phyloP scores from a whole-genome alignment of 305 asterid genomes.

The Plantago coronopus region DNA sequence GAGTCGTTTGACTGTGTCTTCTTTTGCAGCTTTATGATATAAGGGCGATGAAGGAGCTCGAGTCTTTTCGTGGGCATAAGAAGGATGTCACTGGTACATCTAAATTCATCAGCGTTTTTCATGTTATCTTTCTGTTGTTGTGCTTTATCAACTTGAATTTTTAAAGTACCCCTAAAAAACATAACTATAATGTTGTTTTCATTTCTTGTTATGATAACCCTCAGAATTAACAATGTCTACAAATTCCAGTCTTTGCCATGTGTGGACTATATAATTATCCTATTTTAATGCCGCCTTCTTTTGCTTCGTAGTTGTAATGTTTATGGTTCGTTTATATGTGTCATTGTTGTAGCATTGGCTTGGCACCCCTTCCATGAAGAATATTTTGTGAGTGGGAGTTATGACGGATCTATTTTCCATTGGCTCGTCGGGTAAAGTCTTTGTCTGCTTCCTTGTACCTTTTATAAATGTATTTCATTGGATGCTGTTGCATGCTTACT shows the following conservation, averaged over 20 bases:
- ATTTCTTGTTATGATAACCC: too few species aligned
- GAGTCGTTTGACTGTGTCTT: too few species aligned
- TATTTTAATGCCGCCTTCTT: background rate
- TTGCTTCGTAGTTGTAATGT: slow-evolving; percentile 18
- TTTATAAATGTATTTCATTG: slow-evolving; percentile 12
- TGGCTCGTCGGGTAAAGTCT: slow-evolving; percentile 91
- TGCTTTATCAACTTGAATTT: too few species aligned
- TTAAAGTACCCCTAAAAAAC: too few species aligned
- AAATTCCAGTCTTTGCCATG: too few species aligned
- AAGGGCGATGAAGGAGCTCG: slow-evolving; percentile 98
- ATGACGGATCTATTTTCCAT: slow-evolving; percentile 93
- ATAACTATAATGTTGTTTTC: too few species aligned
- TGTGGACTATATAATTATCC: too few species aligned
- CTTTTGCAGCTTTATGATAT: slow-evolving; percentile 87
- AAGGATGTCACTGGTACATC: slow-evolving; percentile 89
- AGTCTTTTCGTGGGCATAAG: slow-evolving; percentile 91
- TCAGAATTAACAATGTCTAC: too few species aligned
- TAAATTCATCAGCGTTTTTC: slow-evolving; percentile 18
- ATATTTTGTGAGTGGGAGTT: slow-evolving; percentile 97
- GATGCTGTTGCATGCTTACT: background rate
- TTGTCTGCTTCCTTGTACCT: slow-evolving; percentile 18
- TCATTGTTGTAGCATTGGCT: slow-evolving; percentile 64
- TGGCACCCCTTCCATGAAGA: slow-evolving; percentile 99
- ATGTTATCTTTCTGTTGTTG: slow-evolving; percentile 9
- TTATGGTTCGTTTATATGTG: slow-evolving; percentile 18